A percentile compares a stretch with the other conserved stretches of the same genome.
Conservation (phyloP, 106 monocot genomes). For the Dendrobium nobile region DNA sequence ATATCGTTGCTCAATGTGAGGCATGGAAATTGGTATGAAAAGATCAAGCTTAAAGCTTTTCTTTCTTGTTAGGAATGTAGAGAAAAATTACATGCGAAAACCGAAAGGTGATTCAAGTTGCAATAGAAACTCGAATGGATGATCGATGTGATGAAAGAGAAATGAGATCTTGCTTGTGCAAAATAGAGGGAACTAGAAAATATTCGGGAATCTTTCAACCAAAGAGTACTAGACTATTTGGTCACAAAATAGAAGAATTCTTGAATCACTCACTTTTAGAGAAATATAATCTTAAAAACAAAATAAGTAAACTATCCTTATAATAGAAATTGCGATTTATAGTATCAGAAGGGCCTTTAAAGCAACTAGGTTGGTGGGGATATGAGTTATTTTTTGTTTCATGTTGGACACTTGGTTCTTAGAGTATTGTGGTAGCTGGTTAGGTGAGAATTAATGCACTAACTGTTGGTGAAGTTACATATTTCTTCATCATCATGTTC, state of each 20-base stretch:
- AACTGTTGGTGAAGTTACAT: background rate
- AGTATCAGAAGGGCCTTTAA: background rate
- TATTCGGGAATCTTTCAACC: background rate
- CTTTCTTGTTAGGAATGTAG: background rate
- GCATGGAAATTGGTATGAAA: background rate
- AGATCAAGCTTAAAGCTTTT: background rate
- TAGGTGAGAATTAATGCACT: background rate
- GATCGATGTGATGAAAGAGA: background rate
- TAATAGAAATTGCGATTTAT: background rate
- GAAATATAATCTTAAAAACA: background rate
- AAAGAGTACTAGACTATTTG: background rate
- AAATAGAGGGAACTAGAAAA: background rate
- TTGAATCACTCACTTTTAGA: background rate
- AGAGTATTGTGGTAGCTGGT: background rate
- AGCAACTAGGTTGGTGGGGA: background rate
- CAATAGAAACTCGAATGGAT: background rate
- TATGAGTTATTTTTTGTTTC: background rate
- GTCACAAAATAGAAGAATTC: background rate
- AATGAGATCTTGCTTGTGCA: background rate
- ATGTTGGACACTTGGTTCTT: background rate
- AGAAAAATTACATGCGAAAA: background rate
- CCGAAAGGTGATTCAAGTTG: background rate
- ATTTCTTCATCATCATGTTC: background rate
- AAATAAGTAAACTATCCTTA: background rate
- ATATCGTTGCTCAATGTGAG: background rate